phyloP scores from a whole-genome alignment of 2,329 filamentous ascomycete genomes.

The Sporothrix variecibatus region DNA sequence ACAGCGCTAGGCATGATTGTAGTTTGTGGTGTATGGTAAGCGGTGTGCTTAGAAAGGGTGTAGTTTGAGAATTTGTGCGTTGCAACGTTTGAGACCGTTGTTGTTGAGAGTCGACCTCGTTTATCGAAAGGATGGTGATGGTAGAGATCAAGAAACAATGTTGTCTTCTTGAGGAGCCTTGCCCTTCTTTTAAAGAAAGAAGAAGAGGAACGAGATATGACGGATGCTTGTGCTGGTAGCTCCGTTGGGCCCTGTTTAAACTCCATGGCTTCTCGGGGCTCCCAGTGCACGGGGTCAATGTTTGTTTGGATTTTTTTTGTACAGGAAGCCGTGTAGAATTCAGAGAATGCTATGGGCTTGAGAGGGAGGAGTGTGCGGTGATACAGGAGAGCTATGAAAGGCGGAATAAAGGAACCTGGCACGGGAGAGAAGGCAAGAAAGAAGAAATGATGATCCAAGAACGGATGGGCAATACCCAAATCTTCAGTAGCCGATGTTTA shows the following conservation, averaged over 20 bases:
- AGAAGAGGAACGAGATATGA: neutral
- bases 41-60: neutral
- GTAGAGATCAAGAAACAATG: neutral
- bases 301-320: neutral
- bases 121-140: neutral
- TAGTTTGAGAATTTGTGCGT: neutral
- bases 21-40: neutral
- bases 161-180: neutral
- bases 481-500: neutral
- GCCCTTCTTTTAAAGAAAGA: neutral
- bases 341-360: neutral
- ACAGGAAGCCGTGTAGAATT: neutral
- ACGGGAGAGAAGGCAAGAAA: neutral
- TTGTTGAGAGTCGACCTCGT: no score
- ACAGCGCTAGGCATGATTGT: conserved; percentile 24
- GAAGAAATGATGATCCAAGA: neutral
- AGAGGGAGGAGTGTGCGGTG: neutral
- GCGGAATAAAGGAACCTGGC: conserved; percentile 2
- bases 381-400: neutral
- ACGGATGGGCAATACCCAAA: neutral
- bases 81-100: neutral
- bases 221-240: neutral
- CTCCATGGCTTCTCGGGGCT: neutral
- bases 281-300: neutral
- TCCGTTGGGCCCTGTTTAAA: neutral